Evolutionary conservation across 192 early-diverging fungal genomes (phyloP), one percentile per base, ranked within the genome.

Genomic region (Radiomyces spectabilis): DNA sequence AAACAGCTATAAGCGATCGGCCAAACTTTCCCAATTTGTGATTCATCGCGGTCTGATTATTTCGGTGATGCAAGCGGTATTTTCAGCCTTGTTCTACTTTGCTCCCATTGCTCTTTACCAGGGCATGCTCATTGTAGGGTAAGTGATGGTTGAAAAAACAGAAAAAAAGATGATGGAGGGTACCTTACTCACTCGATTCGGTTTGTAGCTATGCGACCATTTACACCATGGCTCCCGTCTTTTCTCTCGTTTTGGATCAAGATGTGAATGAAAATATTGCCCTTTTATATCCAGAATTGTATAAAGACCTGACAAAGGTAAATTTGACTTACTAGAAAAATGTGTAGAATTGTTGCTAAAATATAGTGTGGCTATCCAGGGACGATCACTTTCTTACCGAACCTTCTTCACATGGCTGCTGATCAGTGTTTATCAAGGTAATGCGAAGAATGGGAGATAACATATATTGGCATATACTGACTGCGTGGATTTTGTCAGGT

Each of bases 41-140:
- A 94, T 97, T 46, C 95, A 97, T 68, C 87, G 95, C 51, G 95
- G 95, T 29, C 66, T 97, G 49, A 97, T 97, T 46, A 97, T 97
- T 48, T 94, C 95, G 1, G 84, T 97, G 16, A 97, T 97, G 84
- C 95, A 97, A 71, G 93, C 92, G 0, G 95, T 97, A 8, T 97
- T 97, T 56, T 93, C 91, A 8, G 84, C 93, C 1, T 76, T 97
- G 53, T 97, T 94, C 65, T 97, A 95, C 71, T 95, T 91, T 80
- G 95, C 95, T 10, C 95, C 95, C 5, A 95, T 97, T 51, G 93
- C 93, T 26, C 63, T 97, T 47, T 97, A 91, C 68, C 92, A 95
- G 70, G 89, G 89, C 35, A 72, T 85, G 72, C 58, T 93, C 27
- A 79, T 94, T 29, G 86, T 91, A 7, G 92, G 94, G 18, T 65